Evolutionary conservation across 2,329 filamentous ascomycete genomes (phyloP), one percentile per base, ranked within the genome.

Genomic region (Dactylonectria estremocensis): DNA sequence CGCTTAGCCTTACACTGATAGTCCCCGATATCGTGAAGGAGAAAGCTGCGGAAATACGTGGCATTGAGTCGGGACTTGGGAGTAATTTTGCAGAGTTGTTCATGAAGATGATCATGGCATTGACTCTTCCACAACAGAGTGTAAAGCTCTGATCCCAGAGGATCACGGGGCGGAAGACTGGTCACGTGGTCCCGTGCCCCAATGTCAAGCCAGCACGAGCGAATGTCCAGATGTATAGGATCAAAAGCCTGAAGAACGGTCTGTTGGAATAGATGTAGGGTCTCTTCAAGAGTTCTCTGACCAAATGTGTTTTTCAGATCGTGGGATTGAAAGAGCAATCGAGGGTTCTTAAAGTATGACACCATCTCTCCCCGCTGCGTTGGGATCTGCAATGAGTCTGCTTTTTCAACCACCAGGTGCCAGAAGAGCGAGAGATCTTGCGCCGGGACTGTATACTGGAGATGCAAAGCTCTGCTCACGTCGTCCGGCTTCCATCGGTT

Each of bases 121-220:
- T 53, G 13, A 35, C 49, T 16, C 24, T 53, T 53, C 24, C 14
- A 53, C 8, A 53, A 28, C 24, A 50, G 46, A 2, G 46, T 50
- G 13, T 22, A 50, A 28, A 18, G 46, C 20, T 50, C 18, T 28
- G 18, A 46, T n/a, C n/a, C n/a, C n/a, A 18, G 43, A n/a, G 35
- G n/a, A n/a, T n/a, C n/a, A 40, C 35, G 35, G 35, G 35, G 35
- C 7, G 24, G 7, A 28, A 5, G 24, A 28, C 35, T 40, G 14
- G 10, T 5, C 5, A 46, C 43, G 5, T 53, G 24, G 48, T 50
- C 48, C n/a, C 28, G n/a, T n/a, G n/a, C n/a, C n/a, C 57, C 31
- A 52, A 52, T 60, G 16, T 60, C 57, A 13, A 52, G 46, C 45
- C 46, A 60, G 57, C 57, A 52, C 33, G 57, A 60, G 45, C 46